Evolutionary conservation across 2,329 filamentous ascomycete species (phyloP).

Genomic region (Cytospora piceicola): DNA sequence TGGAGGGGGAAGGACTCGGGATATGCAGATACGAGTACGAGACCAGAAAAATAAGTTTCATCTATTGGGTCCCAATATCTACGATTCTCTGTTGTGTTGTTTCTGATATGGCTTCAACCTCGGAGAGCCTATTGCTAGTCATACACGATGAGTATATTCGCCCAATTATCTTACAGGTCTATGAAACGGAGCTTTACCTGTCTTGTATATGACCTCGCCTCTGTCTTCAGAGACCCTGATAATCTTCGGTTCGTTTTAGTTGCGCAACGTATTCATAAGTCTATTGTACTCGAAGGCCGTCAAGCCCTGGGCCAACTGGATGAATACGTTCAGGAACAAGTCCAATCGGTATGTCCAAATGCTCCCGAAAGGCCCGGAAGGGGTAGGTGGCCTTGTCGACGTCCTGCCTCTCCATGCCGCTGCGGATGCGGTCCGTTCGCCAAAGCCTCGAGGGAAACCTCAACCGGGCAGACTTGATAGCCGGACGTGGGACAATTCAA

Average conservation of each 20-base stretch:
- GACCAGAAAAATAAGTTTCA: not conserved
- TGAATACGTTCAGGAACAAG: not conserved
- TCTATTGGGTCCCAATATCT: not conserved
- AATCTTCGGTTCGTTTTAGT: not conserved
- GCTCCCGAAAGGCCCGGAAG: not conserved
- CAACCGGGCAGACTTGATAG: not conserved
- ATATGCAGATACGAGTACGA: slow-evolving; percentile 8
- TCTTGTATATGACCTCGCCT: not conserved
- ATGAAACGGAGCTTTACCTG: not conserved
- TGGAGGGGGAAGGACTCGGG: not conserved
- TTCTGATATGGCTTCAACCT: not conserved
- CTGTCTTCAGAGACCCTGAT: not conserved
- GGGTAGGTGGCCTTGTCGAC: slow-evolving; percentile 3
- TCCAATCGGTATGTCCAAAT: not conserved
- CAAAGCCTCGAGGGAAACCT: not conserved
- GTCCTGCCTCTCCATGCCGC: slow-evolving; percentile 36
- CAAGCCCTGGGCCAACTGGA: not conserved
- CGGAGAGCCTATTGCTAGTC: not conserved
- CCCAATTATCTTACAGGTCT: not conserved
- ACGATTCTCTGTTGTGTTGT: not conserved
- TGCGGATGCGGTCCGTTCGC: slow-evolving; percentile 30
- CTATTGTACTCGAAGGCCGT: not conserved
- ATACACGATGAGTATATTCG: not conserved
- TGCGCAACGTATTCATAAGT: not conserved
- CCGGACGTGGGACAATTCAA: not conserved